Evolutionary conservation across 371 early-diverging fungal species (phyloP).

Genomic region (Racocetra persica): DNA sequence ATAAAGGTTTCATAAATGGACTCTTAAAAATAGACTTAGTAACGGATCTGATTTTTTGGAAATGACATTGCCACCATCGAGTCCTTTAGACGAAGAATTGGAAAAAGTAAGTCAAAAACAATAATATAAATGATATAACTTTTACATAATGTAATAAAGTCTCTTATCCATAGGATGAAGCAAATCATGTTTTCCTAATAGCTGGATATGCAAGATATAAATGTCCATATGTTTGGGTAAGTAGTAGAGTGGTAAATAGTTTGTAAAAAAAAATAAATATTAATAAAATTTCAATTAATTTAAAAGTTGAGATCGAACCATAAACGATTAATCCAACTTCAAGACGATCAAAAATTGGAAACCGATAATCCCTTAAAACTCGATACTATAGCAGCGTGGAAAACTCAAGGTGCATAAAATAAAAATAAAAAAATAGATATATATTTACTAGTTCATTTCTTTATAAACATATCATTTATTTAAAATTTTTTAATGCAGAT

Average conservation of each 20-base stretch:
- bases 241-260: not conserved
- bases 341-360: slow-evolving; percentile 55
- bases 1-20: not conserved
- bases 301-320: slow-evolving; percentile 69
- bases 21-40: slow-evolving; percentile 30
- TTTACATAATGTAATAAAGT: not conserved
- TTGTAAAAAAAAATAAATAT: no score
- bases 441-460: slow-evolving; percentile 16
- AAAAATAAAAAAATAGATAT: not conserved
- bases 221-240: slow-evolving; percentile 85
- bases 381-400: slow-evolving; percentile 67
- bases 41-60: not conserved
- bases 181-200: slow-evolving; percentile 68
- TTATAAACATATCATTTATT: not conserved
- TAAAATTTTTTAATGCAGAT: slow-evolving; percentile 53
- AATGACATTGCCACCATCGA: slow-evolving; percentile 50
- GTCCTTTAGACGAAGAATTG: slow-evolving; percentile 61
- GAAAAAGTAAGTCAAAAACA: slow-evolving; percentile 49
- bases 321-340: slow-evolving; percentile 56
- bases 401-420: slow-evolving; percentile 51
- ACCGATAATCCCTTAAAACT: slow-evolving; percentile 68
- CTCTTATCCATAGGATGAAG: slow-evolving; percentile 50
- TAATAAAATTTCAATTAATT: no score
- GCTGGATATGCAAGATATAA: slow-evolving; percentile 82
- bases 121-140: not conserved